phyloP scores from a whole-genome alignment of 2,329 filamentous ascomycete species.

The Colletotrichum aenigma region DNA sequence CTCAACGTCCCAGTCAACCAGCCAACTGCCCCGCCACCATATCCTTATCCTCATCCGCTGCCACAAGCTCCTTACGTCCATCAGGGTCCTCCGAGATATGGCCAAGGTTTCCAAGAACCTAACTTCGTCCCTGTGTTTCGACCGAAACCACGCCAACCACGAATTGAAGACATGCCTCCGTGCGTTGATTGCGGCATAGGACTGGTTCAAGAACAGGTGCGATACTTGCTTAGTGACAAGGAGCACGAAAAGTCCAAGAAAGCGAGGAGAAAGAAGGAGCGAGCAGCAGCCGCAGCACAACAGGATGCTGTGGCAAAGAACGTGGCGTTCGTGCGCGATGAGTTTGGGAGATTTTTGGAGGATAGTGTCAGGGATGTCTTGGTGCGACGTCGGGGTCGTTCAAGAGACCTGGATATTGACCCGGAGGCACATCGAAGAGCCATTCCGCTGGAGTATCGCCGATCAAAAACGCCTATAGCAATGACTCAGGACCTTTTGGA shows the following conservation, averaged over 20 bases:
- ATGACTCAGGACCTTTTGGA: background rate
- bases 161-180: background rate
- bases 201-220: background rate
- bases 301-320: background rate
- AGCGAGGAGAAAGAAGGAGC: background rate
- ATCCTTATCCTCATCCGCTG: background rate
- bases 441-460: background rate
- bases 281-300: background rate
- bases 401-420: background rate
- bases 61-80: background rate
- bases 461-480: background rate
- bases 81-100: background rate
- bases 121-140: background rate
- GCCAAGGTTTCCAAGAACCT: background rate
- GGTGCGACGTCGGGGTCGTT: background rate
- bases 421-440: background rate
- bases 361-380: background rate
- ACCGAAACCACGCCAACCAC: background rate
- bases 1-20: background rate
- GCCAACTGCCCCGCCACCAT: background rate
- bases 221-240: background rate
- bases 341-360: background rate
- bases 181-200: background rate
- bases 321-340: rapidly evolving
- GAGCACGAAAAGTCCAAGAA: rapidly evolving